Conservation (phyloP, 1,139 yeast species). For the Kodamaea arcana region DNA sequence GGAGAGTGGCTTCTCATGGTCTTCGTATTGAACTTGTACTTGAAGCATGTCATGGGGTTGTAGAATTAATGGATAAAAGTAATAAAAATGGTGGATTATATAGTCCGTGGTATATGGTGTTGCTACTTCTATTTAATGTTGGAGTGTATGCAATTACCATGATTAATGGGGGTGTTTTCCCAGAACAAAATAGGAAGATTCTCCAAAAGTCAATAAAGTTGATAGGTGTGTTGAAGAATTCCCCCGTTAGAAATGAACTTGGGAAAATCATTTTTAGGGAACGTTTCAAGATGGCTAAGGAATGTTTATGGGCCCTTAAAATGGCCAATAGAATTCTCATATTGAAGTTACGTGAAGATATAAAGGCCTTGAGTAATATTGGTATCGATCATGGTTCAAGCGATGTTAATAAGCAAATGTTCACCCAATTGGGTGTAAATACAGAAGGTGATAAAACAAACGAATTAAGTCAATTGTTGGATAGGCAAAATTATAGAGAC, state of each 20-base stretch:
- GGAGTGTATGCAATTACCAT: constrained; percentile 45
- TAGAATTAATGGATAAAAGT: constrained; percentile 31
- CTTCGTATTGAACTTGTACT: constrained; percentile 32
- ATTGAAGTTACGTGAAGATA: constrained; percentile 42
- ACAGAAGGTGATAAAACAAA: constrained; percentile 7
- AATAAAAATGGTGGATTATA: constrained; percentile 32
- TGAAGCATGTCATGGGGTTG: constrained; percentile 32
- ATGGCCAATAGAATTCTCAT: constrained; percentile 51
- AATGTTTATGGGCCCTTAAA: constrained; percentile 62
- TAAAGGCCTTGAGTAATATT: constrained; percentile 30
- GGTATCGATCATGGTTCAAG: constrained; percentile 60
- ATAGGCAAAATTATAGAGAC: constrained; percentile 19
- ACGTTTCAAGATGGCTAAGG: constrained; percentile 56
- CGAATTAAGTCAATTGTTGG: constrained; percentile 20
- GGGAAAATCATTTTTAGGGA: constrained; percentile 37
- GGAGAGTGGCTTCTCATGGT: constrained; percentile 29
- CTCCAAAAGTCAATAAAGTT: constrained; percentile 25
- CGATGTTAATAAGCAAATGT: constrained; percentile 48
- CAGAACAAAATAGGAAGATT: constrained; percentile 22
- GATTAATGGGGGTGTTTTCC: constrained; percentile 39
- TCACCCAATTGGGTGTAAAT: constrained; percentile 40
- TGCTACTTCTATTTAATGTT: constrained; percentile 44
- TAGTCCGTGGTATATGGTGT: constrained; percentile 54
- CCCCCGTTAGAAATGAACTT: constrained; percentile 29
- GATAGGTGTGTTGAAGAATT: constrained; percentile 23